A percentile compares a stretch with the other conserved stretches of the same genome.
Evolutionary conservation across 2,329 filamentous ascomycete genomes (phyloP).

Genomic region (Stagonosporopsis vannaccii): DNA sequence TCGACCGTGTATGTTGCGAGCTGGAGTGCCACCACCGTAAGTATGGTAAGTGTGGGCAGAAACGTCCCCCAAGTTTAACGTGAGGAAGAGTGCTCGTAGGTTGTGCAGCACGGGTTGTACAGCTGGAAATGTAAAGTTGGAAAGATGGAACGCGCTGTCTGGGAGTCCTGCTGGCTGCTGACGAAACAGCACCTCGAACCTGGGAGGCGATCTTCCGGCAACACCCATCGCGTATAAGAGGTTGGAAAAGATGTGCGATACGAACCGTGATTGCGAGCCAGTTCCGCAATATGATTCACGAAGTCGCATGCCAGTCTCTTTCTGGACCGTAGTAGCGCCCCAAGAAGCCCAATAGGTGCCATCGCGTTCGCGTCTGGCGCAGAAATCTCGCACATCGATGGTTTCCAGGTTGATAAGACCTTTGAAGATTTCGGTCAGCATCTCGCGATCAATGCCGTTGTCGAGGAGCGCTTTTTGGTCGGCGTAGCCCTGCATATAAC

Average conservation of each 20-base stretch:
- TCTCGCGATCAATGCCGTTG: conserved; percentile 59
- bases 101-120: conserved; percentile 54
- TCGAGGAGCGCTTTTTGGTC: conserved; percentile 39
- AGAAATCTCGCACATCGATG: conserved; percentile 67
- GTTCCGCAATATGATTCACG: conserved; percentile 14
- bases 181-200: conserved; percentile 59
- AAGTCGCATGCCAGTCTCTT: conserved; percentile 46
- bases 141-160: conserved; percentile 56
- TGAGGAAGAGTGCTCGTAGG: conserved; percentile 58
- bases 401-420: conserved; percentile 63
- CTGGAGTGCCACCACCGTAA: conserved; percentile 17
- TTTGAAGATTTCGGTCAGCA: conserved; percentile 65
- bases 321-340: conserved; percentile 53
- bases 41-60: conserved; percentile 18
- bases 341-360: conserved; percentile 63
- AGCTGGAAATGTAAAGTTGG: conserved; percentile 47
- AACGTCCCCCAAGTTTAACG: conserved; percentile 26
- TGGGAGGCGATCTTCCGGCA: conserved; percentile 48
- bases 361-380: conserved; percentile 62
- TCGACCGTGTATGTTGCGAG: conserved; percentile 17
- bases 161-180: conserved; percentile 44
- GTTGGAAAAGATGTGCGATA: conserved; percentile 26
- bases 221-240: conserved; percentile 33
- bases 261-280: conserved; percentile 17
- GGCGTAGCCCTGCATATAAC: conserved; percentile 30